A percentile compares a stretch with the other conserved stretches of the same genome.
Evolutionary conservation across 108 stramenopile genomes (phyloP).

Genomic region (Mediolabrus comicus): DNA sequence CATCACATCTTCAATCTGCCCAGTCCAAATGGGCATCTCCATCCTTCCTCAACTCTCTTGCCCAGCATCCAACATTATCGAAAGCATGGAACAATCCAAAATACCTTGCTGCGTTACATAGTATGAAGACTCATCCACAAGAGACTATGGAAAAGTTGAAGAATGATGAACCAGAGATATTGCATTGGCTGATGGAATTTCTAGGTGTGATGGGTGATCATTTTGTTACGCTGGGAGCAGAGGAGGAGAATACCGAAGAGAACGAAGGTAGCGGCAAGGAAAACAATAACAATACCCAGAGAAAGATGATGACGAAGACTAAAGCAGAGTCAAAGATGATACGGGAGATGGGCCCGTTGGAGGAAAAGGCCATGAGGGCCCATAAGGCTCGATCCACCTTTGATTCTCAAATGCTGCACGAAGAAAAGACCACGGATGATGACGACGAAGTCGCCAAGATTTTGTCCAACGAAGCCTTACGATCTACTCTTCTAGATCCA

Average conservation of each 20-base stretch:
- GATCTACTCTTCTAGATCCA: constrained; percentile 47
- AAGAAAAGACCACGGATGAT: neutral
- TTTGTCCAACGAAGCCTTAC: constrained; percentile 37
- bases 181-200: constrained; percentile 40
- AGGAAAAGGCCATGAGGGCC: constrained; percentile 37
- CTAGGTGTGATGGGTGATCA: constrained; percentile 49
- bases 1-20: constrained; percentile 14
- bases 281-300: neutral
- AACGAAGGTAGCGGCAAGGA: constrained; percentile 4
- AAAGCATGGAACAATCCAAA: constrained; percentile 34
- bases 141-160: constrained; percentile 56
- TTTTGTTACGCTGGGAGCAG: constrained; percentile 29
- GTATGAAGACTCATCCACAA: constrained; percentile 45
- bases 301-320: neutral
- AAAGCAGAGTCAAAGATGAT: neutral
- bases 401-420: neutral
- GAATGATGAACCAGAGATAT: constrained; percentile 35
- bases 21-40: constrained; percentile 30
- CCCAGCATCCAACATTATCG: constrained; percentile 38
- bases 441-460: constrained; percentile 31
- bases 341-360: constrained; percentile 41
- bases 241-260: neutral
- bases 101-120: constrained; percentile 40
- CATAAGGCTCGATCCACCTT: neutral
- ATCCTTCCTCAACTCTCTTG: constrained; percentile 26